These are phyloP conservation scores for Monilinia polystroma DNA, from an alignment of 2,329 filamentous ascomycete genomes.

Conservation along the genomic window DNA sequence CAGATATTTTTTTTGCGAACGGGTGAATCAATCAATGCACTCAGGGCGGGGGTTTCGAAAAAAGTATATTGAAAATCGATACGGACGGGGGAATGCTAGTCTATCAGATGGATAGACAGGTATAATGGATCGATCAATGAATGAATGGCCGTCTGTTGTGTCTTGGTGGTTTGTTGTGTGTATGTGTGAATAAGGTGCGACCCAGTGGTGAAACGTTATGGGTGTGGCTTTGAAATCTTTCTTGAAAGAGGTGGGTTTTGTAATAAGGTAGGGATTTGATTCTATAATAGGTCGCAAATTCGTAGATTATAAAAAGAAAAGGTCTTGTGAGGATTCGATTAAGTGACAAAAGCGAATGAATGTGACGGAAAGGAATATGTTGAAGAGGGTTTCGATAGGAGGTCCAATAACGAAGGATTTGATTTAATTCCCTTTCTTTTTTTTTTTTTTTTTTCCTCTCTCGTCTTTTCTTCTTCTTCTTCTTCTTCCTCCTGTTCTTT, in stretches of 20 bases:
- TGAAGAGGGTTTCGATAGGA: neutral
- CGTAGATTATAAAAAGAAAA: neutral
- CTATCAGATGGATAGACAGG: neutral
- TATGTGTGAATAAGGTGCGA: slow-evolving; percentile 8
- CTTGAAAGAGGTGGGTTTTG: slow-evolving; percentile 9
- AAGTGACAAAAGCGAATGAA: neutral
- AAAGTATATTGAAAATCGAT: slow-evolving; percentile 3
- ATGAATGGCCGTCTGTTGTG: slow-evolving; percentile 3
- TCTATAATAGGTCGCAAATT: neutral
- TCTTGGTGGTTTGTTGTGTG: slow-evolving; percentile 4
- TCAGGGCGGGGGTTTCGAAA: slow-evolving; percentile 5
- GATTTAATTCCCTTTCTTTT: neutral
- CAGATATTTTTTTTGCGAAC: neutral
- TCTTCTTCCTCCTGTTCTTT: too few relatives aligned
- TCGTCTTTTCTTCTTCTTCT: too few relatives aligned
- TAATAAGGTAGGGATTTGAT: slow-evolving; percentile 11
- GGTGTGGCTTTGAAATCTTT: slow-evolving; percentile 23
- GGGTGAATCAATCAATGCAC: slow-evolving; percentile 16
- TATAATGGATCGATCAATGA: neutral
- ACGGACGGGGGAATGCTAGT: slow-evolving; percentile 16
- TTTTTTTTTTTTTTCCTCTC: too few relatives aligned
- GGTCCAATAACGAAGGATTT: slow-evolving; percentile 10
- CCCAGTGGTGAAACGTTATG: slow-evolving; percentile 22
- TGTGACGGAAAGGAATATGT: neutral
- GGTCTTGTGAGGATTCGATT: neutral